Base-by-base conservation (phyloP, 306 rosid species). In the Astragalus membranaceus region DNA sequence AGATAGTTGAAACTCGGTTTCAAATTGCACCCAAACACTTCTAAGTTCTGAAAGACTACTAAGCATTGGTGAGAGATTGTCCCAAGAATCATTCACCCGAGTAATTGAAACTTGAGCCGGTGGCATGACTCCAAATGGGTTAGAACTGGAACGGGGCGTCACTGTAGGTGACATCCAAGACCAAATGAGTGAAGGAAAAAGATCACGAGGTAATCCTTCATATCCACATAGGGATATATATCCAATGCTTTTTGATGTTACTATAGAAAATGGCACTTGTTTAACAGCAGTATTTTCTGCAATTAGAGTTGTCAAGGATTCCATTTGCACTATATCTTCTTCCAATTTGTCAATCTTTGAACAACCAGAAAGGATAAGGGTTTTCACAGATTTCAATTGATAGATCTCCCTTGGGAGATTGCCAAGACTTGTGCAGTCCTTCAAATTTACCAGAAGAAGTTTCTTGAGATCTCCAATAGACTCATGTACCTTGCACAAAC, bases 281-380 rank as follows among this genome's bases (percentile, higher is more conserved):
- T 33, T 71, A 7, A 86, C 58, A 33, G 77, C 32, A 3, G 83
- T 78, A 16, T 79, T 5, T 13, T 79, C 70, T 0, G 80, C 85
- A 0, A 12, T 8, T 1, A 87, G 54, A 6, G 64, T 82, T 3
- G 52, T 72, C 78, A 87, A 32, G 26, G 87, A 84, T 65, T 37
- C 39, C 85, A 86, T 66, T 12, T 84, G 72, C 23, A 37, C 86
- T 5, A 86, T 13, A 14, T 68, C 77, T 4, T 81, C 78, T 9
- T 63, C 73, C 47, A 80, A 65, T 8, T 11, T 57, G 12, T 35
- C 77, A 13, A 88, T 57, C 26, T 33, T 78, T 3, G 64, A 71
- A 73, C 89, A 20, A 20, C 23, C 88, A 17, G 79, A 78, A 47
- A 85, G 41, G 42, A 81, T 76, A 2, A 88, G 79, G 52, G 75